phyloP scores from a whole-genome alignment of 306 rosid species.

The Lathyrus oleraceus region DNA sequence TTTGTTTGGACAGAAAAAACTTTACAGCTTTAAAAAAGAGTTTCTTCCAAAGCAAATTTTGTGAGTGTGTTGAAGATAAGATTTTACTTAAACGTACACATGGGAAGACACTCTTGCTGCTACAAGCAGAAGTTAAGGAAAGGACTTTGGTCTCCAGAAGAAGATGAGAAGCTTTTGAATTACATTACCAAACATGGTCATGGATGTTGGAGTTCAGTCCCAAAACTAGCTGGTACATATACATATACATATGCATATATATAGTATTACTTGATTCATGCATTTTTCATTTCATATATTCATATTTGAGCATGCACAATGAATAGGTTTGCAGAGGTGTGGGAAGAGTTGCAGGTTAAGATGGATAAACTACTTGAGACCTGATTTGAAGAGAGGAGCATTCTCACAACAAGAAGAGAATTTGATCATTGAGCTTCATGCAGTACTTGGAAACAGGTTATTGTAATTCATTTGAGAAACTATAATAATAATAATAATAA shows the following conservation, averaged over 20 bases:
- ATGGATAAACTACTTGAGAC: slow-evolving; percentile 93
- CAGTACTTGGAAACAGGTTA: slow-evolving; percentile 85
- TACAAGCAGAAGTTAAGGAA: slow-evolving; percentile 92
- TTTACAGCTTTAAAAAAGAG: slow-evolving; percentile 10
- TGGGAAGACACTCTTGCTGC: slow-evolving; percentile 99
- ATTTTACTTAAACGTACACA: slow-evolving; percentile 41
- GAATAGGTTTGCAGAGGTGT: slow-evolving; percentile 82
- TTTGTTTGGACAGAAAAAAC: slow-evolving; percentile 12
- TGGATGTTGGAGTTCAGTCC: slow-evolving; percentile 99
- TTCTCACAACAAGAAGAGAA: slow-evolving; percentile 92
- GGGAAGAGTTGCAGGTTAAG: slow-evolving; percentile 94
- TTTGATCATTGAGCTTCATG: slow-evolving; percentile 84
- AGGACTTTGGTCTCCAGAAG: slow-evolving; percentile 99
- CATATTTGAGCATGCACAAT: too few species aligned
- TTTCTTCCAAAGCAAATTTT: slow-evolving; percentile 41
- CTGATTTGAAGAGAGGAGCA: slow-evolving; percentile 96
- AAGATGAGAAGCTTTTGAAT: slow-evolving; percentile 86
- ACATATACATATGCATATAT: background rate
- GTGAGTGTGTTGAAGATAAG: slow-evolving; percentile 5
- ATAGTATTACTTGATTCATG: background rate
- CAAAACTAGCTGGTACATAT: slow-evolving; percentile 73
- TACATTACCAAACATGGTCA: slow-evolving; percentile 88
- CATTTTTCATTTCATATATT: background rate
- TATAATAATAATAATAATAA: too few species aligned
- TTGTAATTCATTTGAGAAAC: background rate